Conservation (phyloP, 2,329 filamentous ascomycete genomes). For the Bipolaris oryzae region DNA sequence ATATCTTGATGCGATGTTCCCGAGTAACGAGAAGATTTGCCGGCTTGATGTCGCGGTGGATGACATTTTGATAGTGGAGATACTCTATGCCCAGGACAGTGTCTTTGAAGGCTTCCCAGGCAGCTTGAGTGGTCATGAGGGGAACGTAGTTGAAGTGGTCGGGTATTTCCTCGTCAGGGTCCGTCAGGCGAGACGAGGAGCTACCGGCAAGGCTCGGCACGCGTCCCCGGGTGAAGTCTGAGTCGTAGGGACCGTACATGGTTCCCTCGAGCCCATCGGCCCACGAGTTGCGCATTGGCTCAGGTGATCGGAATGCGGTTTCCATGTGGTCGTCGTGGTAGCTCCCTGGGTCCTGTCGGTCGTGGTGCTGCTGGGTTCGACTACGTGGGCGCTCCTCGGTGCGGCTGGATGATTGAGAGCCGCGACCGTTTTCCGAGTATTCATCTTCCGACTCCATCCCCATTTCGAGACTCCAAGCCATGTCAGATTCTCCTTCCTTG, state of each 20-base stretch:
- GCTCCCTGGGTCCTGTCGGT: conserved; percentile 25
- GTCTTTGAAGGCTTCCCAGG: conserved; percentile 85
- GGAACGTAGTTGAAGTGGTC: conserved; percentile 94
- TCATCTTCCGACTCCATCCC: conserved; percentile 67
- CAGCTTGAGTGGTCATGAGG: conserved; percentile 84
- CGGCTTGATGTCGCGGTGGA: conserved; percentile 60
- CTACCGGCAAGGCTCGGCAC: conserved; percentile 84
- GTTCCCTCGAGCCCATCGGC: conserved; percentile 72
- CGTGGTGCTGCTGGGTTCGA: conserved; percentile 25
- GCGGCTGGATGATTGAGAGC: conserved; percentile 32
- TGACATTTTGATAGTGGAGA: conserved; percentile 64
- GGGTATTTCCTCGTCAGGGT: conserved; percentile 64
- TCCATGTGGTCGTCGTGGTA: conserved; percentile 41
- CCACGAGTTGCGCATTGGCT: conserved; percentile 24
- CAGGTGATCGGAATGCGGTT: conserved; percentile 41
- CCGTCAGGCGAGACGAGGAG: conserved; percentile 62
- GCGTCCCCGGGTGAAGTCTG: conserved; percentile 64
- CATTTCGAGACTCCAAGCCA: conserved; percentile 85
- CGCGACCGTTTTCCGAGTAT: conserved; percentile 37
- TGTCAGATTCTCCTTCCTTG: conserved; percentile 54
- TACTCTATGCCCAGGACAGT: conserved; percentile 94
- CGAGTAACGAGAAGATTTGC: conserved; percentile 89
- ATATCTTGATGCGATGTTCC: conserved; percentile 91
- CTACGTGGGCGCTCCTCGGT: conserved; percentile 28
- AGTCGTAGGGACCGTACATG: conserved; percentile 76